Conservation (phyloP, 306 rosid genomes). For the Prunus mira region DNA sequence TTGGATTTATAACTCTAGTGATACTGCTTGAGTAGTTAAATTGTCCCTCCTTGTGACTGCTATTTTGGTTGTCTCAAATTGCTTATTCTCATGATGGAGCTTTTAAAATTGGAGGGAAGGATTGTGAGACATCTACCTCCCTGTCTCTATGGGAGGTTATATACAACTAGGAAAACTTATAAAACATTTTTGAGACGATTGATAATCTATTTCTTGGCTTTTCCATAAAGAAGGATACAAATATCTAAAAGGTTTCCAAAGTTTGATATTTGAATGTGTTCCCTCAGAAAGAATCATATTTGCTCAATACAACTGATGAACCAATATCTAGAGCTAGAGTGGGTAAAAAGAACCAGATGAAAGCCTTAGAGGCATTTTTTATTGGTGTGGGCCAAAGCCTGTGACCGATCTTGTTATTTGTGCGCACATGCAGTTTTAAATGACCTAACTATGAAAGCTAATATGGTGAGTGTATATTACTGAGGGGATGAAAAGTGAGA, state of each 20-base stretch:
- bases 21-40: constrained; percentile 2
- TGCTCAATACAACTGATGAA: background rate
- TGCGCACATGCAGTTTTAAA: background rate
- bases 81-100: no score
- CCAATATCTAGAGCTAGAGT: background rate
- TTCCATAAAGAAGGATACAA: background rate
- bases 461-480: background rate
- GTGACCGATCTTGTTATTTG: background rate
- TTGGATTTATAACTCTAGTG: background rate
- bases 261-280: background rate
- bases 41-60: background rate
- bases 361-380: background rate
- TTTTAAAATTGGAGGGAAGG: background rate
- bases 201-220: background rate
- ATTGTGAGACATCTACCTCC: background rate
- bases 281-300: background rate
- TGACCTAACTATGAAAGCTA: background rate
- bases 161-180: background rate
- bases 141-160: background rate
- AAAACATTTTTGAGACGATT: background rate
- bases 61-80: background rate
- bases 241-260: background rate
- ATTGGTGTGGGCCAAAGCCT: background rate
- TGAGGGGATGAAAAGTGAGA: background rate
- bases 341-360: background rate